Base-by-base conservation (phyloP, 2,329 filamentous ascomycete species). In the Cytospora schulzeri region DNA sequence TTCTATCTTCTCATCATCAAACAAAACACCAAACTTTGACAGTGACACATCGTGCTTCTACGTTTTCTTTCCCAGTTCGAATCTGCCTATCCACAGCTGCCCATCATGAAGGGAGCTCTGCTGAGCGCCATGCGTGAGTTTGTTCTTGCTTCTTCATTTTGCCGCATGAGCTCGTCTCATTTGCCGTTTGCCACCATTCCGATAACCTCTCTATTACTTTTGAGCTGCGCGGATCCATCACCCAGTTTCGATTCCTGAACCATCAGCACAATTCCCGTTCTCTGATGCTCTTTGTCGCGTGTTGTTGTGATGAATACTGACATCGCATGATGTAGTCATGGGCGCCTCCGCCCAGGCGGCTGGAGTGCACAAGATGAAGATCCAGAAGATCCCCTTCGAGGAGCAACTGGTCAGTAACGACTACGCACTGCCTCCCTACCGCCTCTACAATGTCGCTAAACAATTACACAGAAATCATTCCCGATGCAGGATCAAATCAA, bases 341-440 rank as follows among this genome's bases (percentile, higher is more conserved):
- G 65, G 65, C 62, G 91, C 91, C 83, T 88, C 90, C 76, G 91
- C 91, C 76, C 86, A 91, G 76, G 65, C 65, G 58, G 94, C 92
- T 72, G 92, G 88, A 74, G 85, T 97, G 70, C 92, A 98, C 88
- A 96, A 92, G 85, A 90, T 97, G 86, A 95, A 96, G 86, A 89
- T 99, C 75, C 91, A 97, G 86, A 99, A 99, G 90, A 83, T 98
- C 68, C 90, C 95, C 71, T 83, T 99, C 66, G 86, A 89, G 57
- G 92, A 98, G 78, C 95, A 98, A 83, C 87, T 99, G 75, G 93
- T 96, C 83, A 76, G 91, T 83, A 66, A 33, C 24, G 3, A 11
- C 11, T 53, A 50, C 50, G 29, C 33, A 33, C 24, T 22, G 14
- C 45, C 52, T 8, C 31, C 26, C 52, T 8, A 28, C 26, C 19